These are phyloP conservation scores for Pythium grandisporangium DNA, from an alignment of 352 stramenopile genomes.

Conservation along the genomic window DNA sequence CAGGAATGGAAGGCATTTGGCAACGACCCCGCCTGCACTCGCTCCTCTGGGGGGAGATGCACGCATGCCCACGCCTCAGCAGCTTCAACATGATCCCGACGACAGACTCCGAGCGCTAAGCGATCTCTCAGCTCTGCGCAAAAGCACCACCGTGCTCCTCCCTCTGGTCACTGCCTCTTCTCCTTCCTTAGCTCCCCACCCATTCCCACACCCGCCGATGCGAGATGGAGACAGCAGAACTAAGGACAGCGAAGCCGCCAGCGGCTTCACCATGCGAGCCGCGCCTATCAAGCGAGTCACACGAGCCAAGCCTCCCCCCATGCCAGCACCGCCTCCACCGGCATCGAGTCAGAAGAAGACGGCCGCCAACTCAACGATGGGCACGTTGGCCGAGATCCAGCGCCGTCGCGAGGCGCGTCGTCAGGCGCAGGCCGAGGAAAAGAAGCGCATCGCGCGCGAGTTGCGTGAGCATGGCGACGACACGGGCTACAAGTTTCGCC, in stretches of 20 bases:
- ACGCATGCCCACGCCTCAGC: neutral
- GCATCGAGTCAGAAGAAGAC: conserved; percentile 23
- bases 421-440: conserved; percentile 46
- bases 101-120: conserved; percentile 3
- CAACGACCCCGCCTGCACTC: too few species aligned
- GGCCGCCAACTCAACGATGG: conserved; percentile 25
- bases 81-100: neutral
- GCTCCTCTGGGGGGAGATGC: too few species aligned
- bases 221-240: too few species aligned
- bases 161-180: too few species aligned
- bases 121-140: conserved; percentile 7
- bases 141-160: conserved; percentile 6
- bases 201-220: conserved; percentile 2
- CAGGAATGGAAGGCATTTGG: too few species aligned
- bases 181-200: neutral
- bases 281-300: too few species aligned
- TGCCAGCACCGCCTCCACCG: conserved; percentile 6
- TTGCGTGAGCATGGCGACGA: conserved; percentile 61
- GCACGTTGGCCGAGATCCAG: conserved; percentile 56
- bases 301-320: too few species aligned
- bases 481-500: conserved; percentile 63
- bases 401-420: conserved; percentile 58
- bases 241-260: too few species aligned
- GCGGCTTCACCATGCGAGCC: too few species aligned
- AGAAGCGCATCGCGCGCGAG: conserved; percentile 53